Conservation (phyloP, 768 basidiomycete genomes). For the Boletus bicolor region DNA sequence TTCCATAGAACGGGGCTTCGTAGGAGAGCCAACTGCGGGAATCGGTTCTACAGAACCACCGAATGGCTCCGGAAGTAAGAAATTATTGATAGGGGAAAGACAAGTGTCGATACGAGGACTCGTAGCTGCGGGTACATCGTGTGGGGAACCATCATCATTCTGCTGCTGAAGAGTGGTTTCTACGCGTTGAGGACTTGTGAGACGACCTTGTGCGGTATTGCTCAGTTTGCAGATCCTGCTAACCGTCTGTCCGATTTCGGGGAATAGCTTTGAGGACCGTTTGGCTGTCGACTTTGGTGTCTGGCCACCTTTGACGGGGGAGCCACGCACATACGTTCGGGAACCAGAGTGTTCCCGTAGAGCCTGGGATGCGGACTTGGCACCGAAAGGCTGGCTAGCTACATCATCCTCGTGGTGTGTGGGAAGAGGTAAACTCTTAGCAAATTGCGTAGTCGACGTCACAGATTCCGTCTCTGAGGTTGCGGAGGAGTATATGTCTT, state of each 20-base stretch:
- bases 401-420: not conserved
- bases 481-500: constrained; percentile 12
- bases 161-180: constrained; percentile 2
- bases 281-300: not conserved
- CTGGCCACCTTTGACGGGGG: not conserved
- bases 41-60: not conserved
- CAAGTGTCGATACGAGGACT: not conserved
- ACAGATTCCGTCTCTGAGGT: not conserved
- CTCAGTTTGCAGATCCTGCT: constrained; percentile 4
- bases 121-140: not conserved
- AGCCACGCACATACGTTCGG: not conserved
- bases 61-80: constrained; percentile 13
- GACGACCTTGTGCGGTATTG: not conserved
- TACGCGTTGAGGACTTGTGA: not conserved
- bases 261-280: not conserved
- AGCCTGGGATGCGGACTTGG: not conserved
- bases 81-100: constrained; percentile 20
- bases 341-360: not conserved
- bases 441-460: not conserved
- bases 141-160: not conserved
- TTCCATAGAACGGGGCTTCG: not conserved
- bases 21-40: not conserved
- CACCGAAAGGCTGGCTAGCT: not conserved
- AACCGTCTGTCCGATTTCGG: not conserved
- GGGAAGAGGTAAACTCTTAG: not conserved